Base-by-base conservation (phyloP, 768 basidiomycete genomes). In the Xanthoconium purpureum region DNA sequence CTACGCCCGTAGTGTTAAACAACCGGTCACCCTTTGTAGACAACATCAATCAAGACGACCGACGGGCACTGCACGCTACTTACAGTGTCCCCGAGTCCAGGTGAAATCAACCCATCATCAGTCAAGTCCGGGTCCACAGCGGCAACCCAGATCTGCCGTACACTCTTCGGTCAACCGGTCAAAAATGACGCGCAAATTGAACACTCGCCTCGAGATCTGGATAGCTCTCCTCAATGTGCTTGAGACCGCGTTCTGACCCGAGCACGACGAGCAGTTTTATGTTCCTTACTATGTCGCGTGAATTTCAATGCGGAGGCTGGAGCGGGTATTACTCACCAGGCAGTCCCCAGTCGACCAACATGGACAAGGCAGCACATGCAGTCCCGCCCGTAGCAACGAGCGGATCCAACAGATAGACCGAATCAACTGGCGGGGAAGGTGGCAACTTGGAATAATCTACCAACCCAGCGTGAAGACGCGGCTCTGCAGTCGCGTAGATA, bases 321-420 rank as follows among this genome's bases (percentile, higher is more conserved):
- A 36, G 42, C 13, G 32, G 44, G 13, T 29, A 36, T 36, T 42
- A 66, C 80, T 59, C 61, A 89, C 91, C 56, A 15, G 86, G 77
- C 62, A 91, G 79, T 30, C 91, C 90, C 91, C 90, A 92, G 52
- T 92, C 92, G 2, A 78, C 63, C 50, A 96, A 79, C 92, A 97
- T 98, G 49, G 80, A 66, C 53, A 98, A 70, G 10, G 95, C 95
- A 17, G 96, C 94, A 59, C 82, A 80, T 3, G 91, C 93, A 5
- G 96, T 98, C 12, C 93, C 91, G 50, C 94, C 96, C 3, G 96
- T 98, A 0, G 96, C 96, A 64, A 98, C 87, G 33, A 98, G 74
- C 17, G 96, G 96, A 63, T 98, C 96, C 32, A 98, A 78, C 24
- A 98, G 76, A 74, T 85, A 92, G n/a, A 94, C 85, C 39, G 82